These are phyloP conservation scores for Lodderomyces oxycetoniae DNA, from an alignment of 1,139 yeast species.

Conservation along the genomic window DNA sequence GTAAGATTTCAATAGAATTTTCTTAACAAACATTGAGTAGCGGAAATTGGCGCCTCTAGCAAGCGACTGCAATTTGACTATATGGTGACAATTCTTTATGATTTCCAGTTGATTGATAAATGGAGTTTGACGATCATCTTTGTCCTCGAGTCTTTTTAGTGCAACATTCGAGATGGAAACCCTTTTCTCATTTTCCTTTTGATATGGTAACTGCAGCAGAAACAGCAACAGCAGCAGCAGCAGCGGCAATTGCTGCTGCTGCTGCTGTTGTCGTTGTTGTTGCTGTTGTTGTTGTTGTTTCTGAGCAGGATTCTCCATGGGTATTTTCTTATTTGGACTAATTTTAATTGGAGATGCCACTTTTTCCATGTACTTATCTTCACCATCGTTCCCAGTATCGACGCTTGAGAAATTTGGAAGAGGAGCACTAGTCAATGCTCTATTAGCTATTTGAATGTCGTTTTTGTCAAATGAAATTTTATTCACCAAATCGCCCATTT, in stretches of 20 bases:
- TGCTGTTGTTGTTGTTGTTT: neutral
- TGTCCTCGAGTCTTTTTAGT: neutral
- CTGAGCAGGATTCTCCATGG: no score
- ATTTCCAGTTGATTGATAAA: no score
- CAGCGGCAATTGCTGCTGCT: neutral
- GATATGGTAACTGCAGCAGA: no score
- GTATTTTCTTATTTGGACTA: constrained; percentile 13
- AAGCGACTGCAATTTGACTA: constrained; percentile 52
- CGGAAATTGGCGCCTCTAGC: constrained; percentile 64
- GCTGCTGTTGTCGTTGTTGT: neutral
- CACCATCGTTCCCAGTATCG: constrained; percentile 23
- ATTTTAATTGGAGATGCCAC: constrained; percentile 13
- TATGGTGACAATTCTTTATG: constrained; percentile 13
- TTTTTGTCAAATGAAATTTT: constrained; percentile 56
- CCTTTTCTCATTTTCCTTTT: no score
- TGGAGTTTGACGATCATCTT: neutral
- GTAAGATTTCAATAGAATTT: constrained; percentile 54
- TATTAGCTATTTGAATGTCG: constrained; percentile 66
- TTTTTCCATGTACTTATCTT: constrained; percentile 23
- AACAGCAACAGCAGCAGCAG: no score
- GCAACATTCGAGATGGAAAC: neutral
- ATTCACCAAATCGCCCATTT: constrained; percentile 62
- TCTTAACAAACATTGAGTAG: constrained; percentile 57
- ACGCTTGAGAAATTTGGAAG: constrained; percentile 61
- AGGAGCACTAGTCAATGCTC: constrained; percentile 56